phyloP scores from a whole-genome alignment of 768 basidiomycete genomes.

The Trichaptum fuscoviolaceum region DNA sequence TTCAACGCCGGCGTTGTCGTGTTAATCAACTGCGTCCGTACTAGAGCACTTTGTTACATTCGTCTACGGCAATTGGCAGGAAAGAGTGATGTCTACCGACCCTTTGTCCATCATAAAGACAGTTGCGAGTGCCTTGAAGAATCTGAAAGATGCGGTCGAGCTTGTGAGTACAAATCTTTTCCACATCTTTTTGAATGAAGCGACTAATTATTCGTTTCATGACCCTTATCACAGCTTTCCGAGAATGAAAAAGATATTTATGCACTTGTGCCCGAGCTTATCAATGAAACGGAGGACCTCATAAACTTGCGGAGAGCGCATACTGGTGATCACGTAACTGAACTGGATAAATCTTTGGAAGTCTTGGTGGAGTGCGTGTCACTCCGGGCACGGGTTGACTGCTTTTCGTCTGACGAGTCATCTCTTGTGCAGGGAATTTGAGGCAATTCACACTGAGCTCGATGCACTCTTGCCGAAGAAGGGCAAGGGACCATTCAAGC shows the following conservation, averaged over 20 bases:
- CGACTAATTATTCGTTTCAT: neutral
- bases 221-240: neutral
- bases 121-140: neutral
- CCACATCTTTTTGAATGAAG: neutral
- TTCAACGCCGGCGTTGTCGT: too few species aligned
- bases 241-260: neutral
- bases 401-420: neutral
- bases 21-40: too few species aligned
- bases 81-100: neutral
- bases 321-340: neutral
- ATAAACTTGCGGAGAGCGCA: neutral
- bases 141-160: neutral
- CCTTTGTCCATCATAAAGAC: neutral
- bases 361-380: neutral
- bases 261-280: neutral
- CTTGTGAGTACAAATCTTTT: neutral
- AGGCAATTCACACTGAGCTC: neutral
- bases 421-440: neutral
- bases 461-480: neutral
- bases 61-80: too few species aligned
- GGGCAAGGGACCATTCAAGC: neutral
- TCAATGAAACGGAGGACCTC: neutral
- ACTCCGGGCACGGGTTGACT: neutral
- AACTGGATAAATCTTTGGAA: neutral
- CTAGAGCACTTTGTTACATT: too few species aligned